Evolutionary conservation across 768 basidiomycete species (phyloP).

Genomic region (Rhodosporidiobolus sp.): DNA sequence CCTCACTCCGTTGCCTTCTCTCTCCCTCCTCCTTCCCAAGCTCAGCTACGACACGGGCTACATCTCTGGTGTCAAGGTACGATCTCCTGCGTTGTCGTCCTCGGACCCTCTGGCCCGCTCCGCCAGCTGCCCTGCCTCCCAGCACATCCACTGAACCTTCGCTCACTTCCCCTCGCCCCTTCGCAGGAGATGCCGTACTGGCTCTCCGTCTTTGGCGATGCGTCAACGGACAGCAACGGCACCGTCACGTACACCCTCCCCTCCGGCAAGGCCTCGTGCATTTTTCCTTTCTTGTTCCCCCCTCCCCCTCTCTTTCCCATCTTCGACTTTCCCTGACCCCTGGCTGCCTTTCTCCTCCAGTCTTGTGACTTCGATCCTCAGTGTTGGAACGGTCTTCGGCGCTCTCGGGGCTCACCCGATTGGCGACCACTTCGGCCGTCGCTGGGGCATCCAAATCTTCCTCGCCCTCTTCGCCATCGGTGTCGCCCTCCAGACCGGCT

Average conservation of each 20-base stretch:
- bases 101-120: slow-evolving; percentile 29
- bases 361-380: too few relatives aligned
- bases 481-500: slow-evolving; percentile 63
- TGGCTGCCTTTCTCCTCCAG: background rate
- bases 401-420: slow-evolving; percentile 50
- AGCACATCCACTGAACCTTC: too few relatives aligned
- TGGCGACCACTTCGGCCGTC: slow-evolving; percentile 34
- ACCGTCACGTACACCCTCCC: too few relatives aligned
- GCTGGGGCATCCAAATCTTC: slow-evolving; percentile 52
- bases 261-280: too few relatives aligned
- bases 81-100: background rate
- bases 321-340: slow-evolving; percentile 65
- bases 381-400: slow-evolving; percentile 57
- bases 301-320: too few relatives aligned
- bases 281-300: too few relatives aligned
- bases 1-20: too few relatives aligned
- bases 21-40: too few relatives aligned
- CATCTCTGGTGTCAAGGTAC: slow-evolving; percentile 29
- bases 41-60: slow-evolving; percentile 19
- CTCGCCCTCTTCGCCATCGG: slow-evolving; percentile 50
- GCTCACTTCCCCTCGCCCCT: too few relatives aligned
- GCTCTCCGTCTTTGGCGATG: too few relatives aligned
- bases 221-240: too few relatives aligned
- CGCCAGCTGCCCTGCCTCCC: slow-evolving; percentile 48
- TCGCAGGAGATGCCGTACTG: too few relatives aligned